Base-by-base conservation (phyloP, 2,329 filamentous ascomycete genomes). In the Alternaria solani region DNA sequence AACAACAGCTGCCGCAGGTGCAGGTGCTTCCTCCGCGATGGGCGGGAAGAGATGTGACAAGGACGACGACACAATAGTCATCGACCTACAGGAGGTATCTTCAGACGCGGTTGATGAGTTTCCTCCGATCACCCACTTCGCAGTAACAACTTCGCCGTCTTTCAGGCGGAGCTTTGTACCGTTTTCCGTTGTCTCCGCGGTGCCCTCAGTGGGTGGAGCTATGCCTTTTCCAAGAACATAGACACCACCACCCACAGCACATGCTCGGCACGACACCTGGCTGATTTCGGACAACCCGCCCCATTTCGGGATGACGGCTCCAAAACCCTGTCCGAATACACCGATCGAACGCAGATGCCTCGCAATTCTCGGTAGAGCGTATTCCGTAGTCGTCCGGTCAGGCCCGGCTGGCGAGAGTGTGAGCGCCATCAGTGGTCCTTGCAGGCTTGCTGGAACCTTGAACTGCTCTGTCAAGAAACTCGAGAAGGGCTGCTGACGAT, bases 301-400 rank as follows among this genome's bases (percentile, higher is more conserved):
- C 90, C 93, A 99, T 83, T 97, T 97, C 23, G 94, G 90, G 67
- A 96, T 87, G 12, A 99, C 88, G 47, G 93, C 92, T 52, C 92
- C 92, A 75, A 98, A 98, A 9, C 94, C 93, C 48, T 91, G 87
- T 0, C 94, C 94, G 69, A 97, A 94, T 5, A 92, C 82, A 7
- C 94, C 94, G 79, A 96, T 94, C 0, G 94, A 97, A 14, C 87
- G 86, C 51, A 98, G 81, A 78, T 99, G 94, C 44, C 89, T 88
- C 67, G 90, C 86, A 57, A 98, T 91, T 26, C 88, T 85, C 2
- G 87, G 85, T 25, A 98, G 79, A 0, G 93, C 93, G 70, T 88
- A 88, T 52, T 89, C 88, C 1, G 88, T 87, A 2, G 87, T 82
- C 2, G 86, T 89, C 14, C 82, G 67, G 7, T 84, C 82, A 51